Evolutionary conservation across 2,329 filamentous ascomycete genomes (phyloP).

Genomic region (Aulographum hederae): DNA sequence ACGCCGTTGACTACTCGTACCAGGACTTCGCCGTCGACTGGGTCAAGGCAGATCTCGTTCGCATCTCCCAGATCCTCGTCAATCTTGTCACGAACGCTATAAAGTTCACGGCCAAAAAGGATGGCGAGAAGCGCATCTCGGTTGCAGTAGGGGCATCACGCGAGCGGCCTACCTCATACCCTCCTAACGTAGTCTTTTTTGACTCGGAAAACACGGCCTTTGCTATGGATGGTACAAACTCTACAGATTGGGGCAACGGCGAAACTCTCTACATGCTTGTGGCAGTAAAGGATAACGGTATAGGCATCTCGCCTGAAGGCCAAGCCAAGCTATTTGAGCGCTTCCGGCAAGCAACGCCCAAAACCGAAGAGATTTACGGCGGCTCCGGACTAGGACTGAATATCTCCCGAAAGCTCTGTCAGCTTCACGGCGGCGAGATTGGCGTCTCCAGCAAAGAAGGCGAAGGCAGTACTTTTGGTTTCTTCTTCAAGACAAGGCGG

Average conservation of each 20-base stretch:
- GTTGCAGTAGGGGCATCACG: slow-evolving; percentile 10
- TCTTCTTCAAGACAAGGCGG: slow-evolving; percentile 18
- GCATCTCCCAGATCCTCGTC: slow-evolving; percentile 6
- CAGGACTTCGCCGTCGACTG: slow-evolving; percentile 7
- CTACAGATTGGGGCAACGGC: slow-evolving; percentile 8
- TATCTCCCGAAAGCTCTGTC: slow-evolving; percentile 19
- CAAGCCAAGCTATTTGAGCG: slow-evolving; percentile 24
- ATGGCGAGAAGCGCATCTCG: slow-evolving; percentile 9
- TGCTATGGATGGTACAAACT: slow-evolving; percentile 14
- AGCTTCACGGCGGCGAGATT: slow-evolving; percentile 19
- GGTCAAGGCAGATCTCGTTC: slow-evolving; percentile 5
- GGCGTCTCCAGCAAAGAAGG: slow-evolving; percentile 17
- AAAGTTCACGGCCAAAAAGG: slow-evolving; percentile 13
- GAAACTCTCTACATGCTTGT: slow-evolving; percentile 23
- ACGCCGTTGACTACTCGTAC: slow-evolving; percentile 11
- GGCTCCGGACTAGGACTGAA: slow-evolving; percentile 19
- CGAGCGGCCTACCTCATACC: slow-evolving; percentile 11
- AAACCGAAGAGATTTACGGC: slow-evolving; percentile 14
- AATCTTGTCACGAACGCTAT: slow-evolving; percentile 12
- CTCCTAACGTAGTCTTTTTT: slow-evolving; percentile 26
- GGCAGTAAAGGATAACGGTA: slow-evolving; percentile 23
- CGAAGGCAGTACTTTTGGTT: slow-evolving; percentile 18
- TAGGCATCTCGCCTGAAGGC: slow-evolving; percentile 18
- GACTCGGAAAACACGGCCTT: slow-evolving; percentile 15
- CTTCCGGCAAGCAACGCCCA: slow-evolving; percentile 18